phyloP scores from a whole-genome alignment of 257 asterid species.

The Cynanchum wilfordii region DNA sequence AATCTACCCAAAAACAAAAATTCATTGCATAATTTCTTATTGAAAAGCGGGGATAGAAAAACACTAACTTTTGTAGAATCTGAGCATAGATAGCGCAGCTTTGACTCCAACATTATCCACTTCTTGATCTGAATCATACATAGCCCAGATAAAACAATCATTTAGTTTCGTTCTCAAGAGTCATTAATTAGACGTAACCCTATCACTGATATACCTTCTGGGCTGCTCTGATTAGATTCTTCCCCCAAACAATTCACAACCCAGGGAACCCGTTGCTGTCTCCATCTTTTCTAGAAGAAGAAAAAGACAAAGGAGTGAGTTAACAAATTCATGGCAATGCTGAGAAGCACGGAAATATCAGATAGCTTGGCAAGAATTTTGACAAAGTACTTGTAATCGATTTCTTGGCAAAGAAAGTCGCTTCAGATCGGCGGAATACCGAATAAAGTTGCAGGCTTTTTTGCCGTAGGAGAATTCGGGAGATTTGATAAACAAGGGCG shows the following conservation, averaged over 20 bases:
- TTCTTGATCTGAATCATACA: constrained; percentile 49
- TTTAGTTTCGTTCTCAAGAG: not conserved
- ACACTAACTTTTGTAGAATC: constrained; percentile 75
- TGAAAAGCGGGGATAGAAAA: not conserved
- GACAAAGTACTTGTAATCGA: not conserved
- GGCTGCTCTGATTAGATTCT: constrained; percentile 26
- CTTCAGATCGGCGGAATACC: constrained; percentile 13
- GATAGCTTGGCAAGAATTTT: not conserved
- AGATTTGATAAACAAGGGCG: constrained; percentile 24
- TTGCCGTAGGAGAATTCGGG: constrained; percentile 18
- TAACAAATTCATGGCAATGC: not conserved
- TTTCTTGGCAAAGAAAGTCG: constrained; percentile 9
- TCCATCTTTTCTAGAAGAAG: constrained; percentile 24
- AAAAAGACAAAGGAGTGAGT: not conserved
- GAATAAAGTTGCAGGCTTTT: constrained; percentile 7
- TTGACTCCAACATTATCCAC: constrained; percentile 56
- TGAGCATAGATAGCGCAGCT: constrained; percentile 68
- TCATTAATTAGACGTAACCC: not conserved
- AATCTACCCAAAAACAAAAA: not conserved
- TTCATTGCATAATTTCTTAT: not conserved
- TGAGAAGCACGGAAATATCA: not conserved
- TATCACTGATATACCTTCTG: constrained; percentile 27
- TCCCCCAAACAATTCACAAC: constrained; percentile 33
- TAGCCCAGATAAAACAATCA: constrained; percentile 7
- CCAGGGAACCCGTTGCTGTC: constrained; percentile 22